Conservation (phyloP, 495 filamentous ascomycete genomes). For the Aspergillus biplanus region DNA sequence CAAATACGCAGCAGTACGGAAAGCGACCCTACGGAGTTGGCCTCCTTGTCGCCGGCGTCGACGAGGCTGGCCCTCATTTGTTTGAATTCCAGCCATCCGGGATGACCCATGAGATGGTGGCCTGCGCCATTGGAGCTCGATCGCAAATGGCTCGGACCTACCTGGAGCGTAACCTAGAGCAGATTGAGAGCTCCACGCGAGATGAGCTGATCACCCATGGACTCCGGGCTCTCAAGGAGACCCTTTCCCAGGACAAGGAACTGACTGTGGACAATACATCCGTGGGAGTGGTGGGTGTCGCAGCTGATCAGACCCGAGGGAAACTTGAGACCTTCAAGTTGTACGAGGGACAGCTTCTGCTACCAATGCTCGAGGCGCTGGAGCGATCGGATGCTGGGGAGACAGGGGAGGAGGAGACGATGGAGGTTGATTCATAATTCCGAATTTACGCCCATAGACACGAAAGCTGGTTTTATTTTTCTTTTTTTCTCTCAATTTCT, state of each 20-base stretch:
- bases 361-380: conserved; percentile 63
- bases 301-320: conserved; percentile 49
- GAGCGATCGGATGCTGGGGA: conserved; percentile 75
- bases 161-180: conserved; percentile 85
- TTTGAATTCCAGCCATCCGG: conserved; percentile 98
- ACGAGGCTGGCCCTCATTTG: conserved; percentile 89
- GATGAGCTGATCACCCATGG: conserved; percentile 93
- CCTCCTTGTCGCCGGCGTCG: conserved; percentile 89
- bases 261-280: conserved; percentile 95
- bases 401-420: conserved; percentile 63
- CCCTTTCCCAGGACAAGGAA: conserved; percentile 94
- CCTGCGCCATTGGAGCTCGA: conserved; percentile 92
- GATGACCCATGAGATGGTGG: conserved; percentile 94
- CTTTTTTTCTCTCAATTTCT: conserved; percentile 2
- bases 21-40: conserved; percentile 97
- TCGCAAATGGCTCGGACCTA: conserved; percentile 98
- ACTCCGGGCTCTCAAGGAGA: conserved; percentile 90
- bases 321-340: conserved; percentile 84
- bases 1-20: conserved; percentile 97
- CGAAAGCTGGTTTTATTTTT: conserved; percentile 32
- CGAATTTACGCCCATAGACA: conserved; percentile 42
- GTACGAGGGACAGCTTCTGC: conserved; percentile 86
- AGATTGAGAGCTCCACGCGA: conserved; percentile 69
- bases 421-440: conserved; percentile 82
- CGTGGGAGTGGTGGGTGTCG: conserved; percentile 77